These are phyloP conservation scores for Rubus idaeus DNA, from an alignment of 306 rosid species.

Conservation along the genomic window DNA sequence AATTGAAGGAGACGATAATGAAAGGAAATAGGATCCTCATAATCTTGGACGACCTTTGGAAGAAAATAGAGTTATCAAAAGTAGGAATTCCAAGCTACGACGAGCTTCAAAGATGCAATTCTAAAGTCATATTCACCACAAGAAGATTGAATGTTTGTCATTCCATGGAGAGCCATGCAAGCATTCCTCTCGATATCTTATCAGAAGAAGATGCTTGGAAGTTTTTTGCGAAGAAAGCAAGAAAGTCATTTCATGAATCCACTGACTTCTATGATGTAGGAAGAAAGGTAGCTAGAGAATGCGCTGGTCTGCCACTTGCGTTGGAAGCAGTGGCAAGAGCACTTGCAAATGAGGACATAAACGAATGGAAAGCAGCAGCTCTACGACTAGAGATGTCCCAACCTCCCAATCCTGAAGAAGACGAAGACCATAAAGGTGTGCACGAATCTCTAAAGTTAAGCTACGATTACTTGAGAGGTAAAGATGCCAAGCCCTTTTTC, in stretches of 20 bases:
- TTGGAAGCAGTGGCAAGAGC: slow-evolving; percentile 24
- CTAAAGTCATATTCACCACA: slow-evolving; percentile 21
- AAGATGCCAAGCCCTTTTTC: background rate
- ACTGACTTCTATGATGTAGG: slow-evolving; percentile 16
- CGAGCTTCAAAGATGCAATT: slow-evolving; percentile 1
- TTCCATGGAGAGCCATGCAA: slow-evolving; percentile 12
- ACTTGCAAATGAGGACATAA: slow-evolving; percentile 12
- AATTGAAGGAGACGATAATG: background rate
- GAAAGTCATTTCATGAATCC: background rate
- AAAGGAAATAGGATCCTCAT: background rate
- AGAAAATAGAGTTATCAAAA: background rate
- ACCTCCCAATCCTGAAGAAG: background rate
- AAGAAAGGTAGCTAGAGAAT: slow-evolving; percentile 15
- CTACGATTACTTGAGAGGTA: background rate
- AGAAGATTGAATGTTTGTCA: slow-evolving; percentile 1
- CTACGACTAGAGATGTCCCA: background rate
- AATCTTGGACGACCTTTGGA: slow-evolving; percentile 28
- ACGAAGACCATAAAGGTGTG: no score
- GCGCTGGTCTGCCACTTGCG: slow-evolving; percentile 26
- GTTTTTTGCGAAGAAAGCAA: slow-evolving; percentile 12
- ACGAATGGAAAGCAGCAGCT: background rate
- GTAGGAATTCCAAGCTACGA: slow-evolving; percentile 17
- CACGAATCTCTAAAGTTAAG: background rate
- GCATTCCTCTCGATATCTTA: slow-evolving; percentile 1
- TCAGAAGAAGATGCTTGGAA: slow-evolving; percentile 15